Evolutionary conservation across 192 early-diverging fungal species (phyloP).

Genomic region (Coemansia sp.): DNA sequence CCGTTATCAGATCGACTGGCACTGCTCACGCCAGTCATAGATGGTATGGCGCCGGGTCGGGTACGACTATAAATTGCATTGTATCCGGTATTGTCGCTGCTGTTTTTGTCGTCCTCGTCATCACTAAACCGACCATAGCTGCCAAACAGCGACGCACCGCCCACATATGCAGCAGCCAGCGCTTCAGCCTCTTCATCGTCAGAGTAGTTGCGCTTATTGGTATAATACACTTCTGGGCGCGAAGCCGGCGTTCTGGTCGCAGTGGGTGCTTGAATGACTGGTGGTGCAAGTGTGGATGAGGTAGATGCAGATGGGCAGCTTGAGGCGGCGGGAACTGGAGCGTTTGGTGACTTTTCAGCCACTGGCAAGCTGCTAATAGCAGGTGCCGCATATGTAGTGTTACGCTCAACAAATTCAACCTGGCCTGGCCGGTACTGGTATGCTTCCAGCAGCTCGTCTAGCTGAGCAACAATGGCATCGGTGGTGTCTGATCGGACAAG

Average conservation of each 20-base stretch:
- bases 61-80: slow-evolving; percentile 10
- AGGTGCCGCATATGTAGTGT: slow-evolving; percentile 15
- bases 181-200: slow-evolving; percentile 44
- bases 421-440: slow-evolving; percentile 33
- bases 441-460: slow-evolving; percentile 56
- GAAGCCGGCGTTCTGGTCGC: not conserved
- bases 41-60: not conserved
- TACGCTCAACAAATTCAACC: slow-evolving; percentile 29
- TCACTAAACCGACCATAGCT: slow-evolving; percentile 32
- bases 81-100: slow-evolving; percentile 1
- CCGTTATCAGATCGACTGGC: not conserved
- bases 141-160: slow-evolving; percentile 27
- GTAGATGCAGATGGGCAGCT: slow-evolving; percentile 4
- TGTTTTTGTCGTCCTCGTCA: slow-evolving; percentile 21
- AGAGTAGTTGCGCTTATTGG: slow-evolving; percentile 25
- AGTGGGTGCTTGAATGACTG: not conserved
- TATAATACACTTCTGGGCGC: slow-evolving; percentile 16
- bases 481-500: slow-evolving; percentile 67
- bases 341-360: no score
- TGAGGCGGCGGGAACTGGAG: not conserved
- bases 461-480: slow-evolving; percentile 53
- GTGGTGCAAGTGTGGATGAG: not conserved
- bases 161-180: slow-evolving; percentile 37
- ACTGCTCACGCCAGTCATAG: not conserved
- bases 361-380: not conserved